Conservation (phyloP, 495 filamentous ascomycete genomes). For the Aspergillus incahuasiensis region DNA sequence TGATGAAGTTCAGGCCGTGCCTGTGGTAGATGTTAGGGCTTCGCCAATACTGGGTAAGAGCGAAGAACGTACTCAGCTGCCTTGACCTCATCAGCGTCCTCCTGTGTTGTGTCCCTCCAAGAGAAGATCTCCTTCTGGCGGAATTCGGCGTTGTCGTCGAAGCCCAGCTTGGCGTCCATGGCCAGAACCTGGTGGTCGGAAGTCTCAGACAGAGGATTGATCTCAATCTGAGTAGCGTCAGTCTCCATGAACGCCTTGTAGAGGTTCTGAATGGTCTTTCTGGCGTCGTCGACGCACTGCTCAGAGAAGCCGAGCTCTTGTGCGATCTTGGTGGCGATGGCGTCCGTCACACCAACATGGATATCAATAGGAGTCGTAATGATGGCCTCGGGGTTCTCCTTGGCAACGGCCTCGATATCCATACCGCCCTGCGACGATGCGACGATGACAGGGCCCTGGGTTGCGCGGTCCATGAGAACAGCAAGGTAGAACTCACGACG, state of each 20-base stretch:
- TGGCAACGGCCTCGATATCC: conserved; percentile 97
- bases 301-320: conserved; percentile 92
- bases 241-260: conserved; percentile 98
- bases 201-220: conserved; percentile 97
- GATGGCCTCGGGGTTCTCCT: conserved; percentile 95
- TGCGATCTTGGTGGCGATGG: conserved; percentile 86
- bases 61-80: conserved; percentile 66
- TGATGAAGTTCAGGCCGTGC: conserved; percentile 95
- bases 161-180: conserved; percentile 98
- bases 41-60: not conserved
- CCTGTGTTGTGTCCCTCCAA: conserved; percentile 90
- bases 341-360: conserved; percentile 90
- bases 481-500: conserved; percentile 98
- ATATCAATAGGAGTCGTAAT: conserved; percentile 89
- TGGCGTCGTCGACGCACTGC: conserved; percentile 92
- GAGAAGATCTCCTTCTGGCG: conserved; percentile 92
- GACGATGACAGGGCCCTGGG: conserved; percentile 91
- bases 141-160: conserved; percentile 98
- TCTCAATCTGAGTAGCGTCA: conserved; percentile 98
- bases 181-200: conserved; percentile 94
- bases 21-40: conserved; percentile 29
- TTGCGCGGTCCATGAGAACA: conserved; percentile 91
- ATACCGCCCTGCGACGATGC: conserved; percentile 97
- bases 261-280: conserved; percentile 93
- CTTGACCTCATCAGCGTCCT: conserved; percentile 96